These are phyloP conservation scores for Trapa bicornis DNA, from an alignment of 345 rosid species.

Conservation along the genomic window DNA sequence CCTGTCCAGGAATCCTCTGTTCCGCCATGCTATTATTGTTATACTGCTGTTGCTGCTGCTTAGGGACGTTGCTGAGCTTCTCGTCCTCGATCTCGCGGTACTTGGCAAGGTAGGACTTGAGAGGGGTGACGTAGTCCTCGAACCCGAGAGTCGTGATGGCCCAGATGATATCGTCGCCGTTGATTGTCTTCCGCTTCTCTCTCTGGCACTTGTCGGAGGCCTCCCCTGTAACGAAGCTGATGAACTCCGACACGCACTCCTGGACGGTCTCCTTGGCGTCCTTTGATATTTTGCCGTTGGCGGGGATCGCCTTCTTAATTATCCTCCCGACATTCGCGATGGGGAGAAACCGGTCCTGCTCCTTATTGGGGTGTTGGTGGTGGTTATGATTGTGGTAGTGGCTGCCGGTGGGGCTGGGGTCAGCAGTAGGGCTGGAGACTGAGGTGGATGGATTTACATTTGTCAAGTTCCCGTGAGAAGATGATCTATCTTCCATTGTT, in stretches of 20 bases:
- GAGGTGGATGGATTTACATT: slow-evolving; percentile 20
- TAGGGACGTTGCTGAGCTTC: slow-evolving; percentile 42
- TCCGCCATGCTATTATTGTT: slow-evolving; percentile 6
- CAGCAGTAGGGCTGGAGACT: not conserved
- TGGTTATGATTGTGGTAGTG: not conserved
- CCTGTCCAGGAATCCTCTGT: slow-evolving; percentile 1
- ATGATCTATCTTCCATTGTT: slow-evolving; percentile 43
- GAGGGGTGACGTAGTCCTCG: slow-evolving; percentile 49
- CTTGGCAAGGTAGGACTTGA: slow-evolving; percentile 42
- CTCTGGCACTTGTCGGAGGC: slow-evolving; percentile 68
- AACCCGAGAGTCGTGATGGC: slow-evolving; percentile 64
- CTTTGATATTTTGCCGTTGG: slow-evolving; percentile 57
- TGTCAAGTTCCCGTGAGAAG: slow-evolving; percentile 29
- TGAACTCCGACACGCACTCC: slow-evolving; percentile 70
- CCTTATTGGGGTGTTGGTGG: slow-evolving; percentile 23
- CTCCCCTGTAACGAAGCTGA: slow-evolving; percentile 66
- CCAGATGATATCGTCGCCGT: slow-evolving; percentile 68
- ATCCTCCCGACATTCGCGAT: slow-evolving; percentile 71
- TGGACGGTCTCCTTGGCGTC: slow-evolving; percentile 71
- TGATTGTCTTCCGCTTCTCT: slow-evolving; percentile 61
- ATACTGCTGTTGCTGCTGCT: slow-evolving; percentile 26
- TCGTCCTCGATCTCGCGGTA: slow-evolving; percentile 60
- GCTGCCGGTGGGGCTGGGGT: slow-evolving; percentile 2
- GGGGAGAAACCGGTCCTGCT: slow-evolving; percentile 62
- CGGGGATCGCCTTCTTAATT: slow-evolving; percentile 56